Evolutionary conservation across 1,139 yeast genomes (phyloP).

Genomic region (Candida sanyaensis): DNA sequence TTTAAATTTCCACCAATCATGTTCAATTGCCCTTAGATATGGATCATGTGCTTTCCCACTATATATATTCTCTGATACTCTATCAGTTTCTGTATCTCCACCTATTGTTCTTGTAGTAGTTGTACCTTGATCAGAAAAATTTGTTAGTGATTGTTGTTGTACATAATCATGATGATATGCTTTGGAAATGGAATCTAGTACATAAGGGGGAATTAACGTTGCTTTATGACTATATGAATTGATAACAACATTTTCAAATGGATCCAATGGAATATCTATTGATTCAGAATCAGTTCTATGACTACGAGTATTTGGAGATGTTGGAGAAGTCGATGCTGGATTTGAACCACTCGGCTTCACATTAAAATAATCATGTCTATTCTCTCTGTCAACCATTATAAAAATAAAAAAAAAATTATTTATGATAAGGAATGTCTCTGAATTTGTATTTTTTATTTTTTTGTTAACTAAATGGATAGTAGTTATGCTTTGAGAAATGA

Average conservation of each 20-base stretch:
- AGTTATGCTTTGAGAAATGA: too few species aligned
- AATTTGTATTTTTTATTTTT: too few species aligned
- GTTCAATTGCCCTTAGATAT: conserved; percentile 37
- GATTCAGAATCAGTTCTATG: conserved; percentile 4
- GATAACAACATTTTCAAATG: conserved; percentile 30
- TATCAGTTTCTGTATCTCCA: conserved; percentile 18
- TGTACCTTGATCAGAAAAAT: conserved; percentile 1
- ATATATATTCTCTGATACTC: conserved; percentile 8
- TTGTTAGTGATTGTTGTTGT: conserved; percentile 12
- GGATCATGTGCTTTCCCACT: conserved; percentile 28
- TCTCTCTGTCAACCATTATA: not conserved
- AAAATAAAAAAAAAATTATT: too few species aligned
- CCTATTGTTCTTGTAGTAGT: not conserved
- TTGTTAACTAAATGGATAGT: too few species aligned
- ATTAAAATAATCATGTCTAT: not conserved
- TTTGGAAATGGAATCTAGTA: conserved; percentile 53
- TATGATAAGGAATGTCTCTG: too few species aligned
- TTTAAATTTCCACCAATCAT: conserved; percentile 41
- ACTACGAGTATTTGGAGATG: not conserved
- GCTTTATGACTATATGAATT: conserved; percentile 40
- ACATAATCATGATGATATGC: conserved; percentile 42
- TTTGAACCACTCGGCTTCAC: not conserved
- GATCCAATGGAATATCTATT: conserved; percentile 16
- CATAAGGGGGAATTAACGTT: conserved; percentile 57
- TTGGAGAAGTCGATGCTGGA: not conserved